Evolutionary conservation across 2,329 filamentous ascomycete species (phyloP).

Genomic region (Aspergillus brasiliensis): DNA sequence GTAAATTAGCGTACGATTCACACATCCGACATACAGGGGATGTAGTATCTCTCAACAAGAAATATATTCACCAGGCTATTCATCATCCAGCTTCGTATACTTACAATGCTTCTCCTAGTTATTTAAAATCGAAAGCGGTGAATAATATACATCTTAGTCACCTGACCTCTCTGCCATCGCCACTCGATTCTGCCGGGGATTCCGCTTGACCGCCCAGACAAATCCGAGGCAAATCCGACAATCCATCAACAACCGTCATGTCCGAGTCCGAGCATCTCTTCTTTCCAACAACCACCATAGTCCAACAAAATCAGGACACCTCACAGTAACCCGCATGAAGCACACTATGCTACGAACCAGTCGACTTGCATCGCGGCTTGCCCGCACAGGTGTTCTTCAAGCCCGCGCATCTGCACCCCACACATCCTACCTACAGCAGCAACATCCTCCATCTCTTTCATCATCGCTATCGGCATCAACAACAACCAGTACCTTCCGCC

Average conservation of each 20-base stretch:
- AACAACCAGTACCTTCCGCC: conserved; percentile 13
- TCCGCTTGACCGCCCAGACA: background rate
- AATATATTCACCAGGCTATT: too few relatives aligned
- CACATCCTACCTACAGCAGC: background rate
- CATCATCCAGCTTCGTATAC: too few relatives aligned
- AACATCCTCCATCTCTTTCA: background rate
- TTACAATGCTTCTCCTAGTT: too few relatives aligned
- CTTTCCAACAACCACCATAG: background rate
- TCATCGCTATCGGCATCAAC: background rate
- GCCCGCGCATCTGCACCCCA: conserved; percentile 3
- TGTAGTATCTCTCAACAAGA: too few relatives aligned
- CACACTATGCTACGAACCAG: background rate
- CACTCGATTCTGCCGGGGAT: too few relatives aligned
- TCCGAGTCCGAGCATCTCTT: background rate
- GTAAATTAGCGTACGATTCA: too few relatives aligned
- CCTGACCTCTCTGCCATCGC: background rate
- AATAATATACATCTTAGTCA: background rate
- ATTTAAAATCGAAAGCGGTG: too few relatives aligned
- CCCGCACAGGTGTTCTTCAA: background rate
- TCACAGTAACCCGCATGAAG: background rate
- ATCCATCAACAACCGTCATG: background rate
- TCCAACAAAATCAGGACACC: background rate
- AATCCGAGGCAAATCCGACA: background rate
- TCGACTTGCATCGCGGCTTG: background rate
- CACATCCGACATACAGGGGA: too few relatives aligned